Base-by-base conservation (phyloP, 257 asterid genomes). In the Przewalskia tangutica region DNA sequence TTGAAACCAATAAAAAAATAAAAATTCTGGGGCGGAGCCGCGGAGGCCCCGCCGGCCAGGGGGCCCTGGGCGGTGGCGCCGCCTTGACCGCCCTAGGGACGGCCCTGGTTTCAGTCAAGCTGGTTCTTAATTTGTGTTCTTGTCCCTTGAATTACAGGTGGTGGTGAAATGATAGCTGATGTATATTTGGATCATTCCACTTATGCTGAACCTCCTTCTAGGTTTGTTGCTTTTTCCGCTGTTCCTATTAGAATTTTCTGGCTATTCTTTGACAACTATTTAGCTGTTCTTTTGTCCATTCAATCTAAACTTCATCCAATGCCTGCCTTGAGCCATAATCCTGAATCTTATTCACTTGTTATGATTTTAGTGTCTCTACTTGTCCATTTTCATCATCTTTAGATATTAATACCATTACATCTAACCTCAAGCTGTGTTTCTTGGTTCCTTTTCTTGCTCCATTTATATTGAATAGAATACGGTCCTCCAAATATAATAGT, bases 111-210 rank as follows among this genome's bases (percentile, higher is more conserved):
- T 77, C 36, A 55, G 75, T 81, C 54, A 60, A 48, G 68, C 79
- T 7, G 58, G 75, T 68, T 70, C 80, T 87, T 59, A 51, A 56
- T 81, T 82, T 84, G 62, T 23, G 32, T 27, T 27, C 46, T 60
- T 8, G 27, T 77, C 67, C 65, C 73, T 66, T 84, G 50, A 81
- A 82, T 70, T 80, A 63, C 85, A 95, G 99, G 98, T 85, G 99
- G 99, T 42, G 99, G 99, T 83, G 99, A 96, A 90, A 96, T 94
- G 98, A 96, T 96, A 85, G 87, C 98, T 9, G 99, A 96, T 79
- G 99, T 94, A 53, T 91, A 71, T 89, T 84, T 94, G 87, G 97
- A 94, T 86, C 91, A 96, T 89, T 94, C 99, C 6, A 96, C 98
- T 16, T 96, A 86, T 85, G 99, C 98, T 81, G 98, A 92, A 84